Evolutionary conservation across 2,329 filamentous ascomycete species (phyloP).

Genomic region (Colletotrichum navitas): DNA sequence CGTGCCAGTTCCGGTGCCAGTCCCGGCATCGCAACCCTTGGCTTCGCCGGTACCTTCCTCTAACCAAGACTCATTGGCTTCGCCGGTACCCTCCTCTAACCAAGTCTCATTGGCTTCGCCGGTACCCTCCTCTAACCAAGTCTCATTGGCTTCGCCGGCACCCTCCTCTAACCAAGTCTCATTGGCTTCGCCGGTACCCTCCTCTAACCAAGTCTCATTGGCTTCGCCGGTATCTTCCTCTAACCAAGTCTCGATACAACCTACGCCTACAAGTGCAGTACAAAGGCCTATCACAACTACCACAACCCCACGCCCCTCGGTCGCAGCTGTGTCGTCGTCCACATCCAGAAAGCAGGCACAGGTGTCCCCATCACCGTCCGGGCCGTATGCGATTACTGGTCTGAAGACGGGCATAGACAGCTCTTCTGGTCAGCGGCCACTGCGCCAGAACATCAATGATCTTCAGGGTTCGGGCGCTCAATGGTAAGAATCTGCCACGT

Average conservation of each 20-base stretch:
- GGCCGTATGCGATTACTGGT: slow-evolving; percentile 17
- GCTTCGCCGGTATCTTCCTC: too few relatives aligned
- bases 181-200: too few relatives aligned
- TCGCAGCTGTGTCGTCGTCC: slow-evolving; percentile 11
- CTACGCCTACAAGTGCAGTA: background rate
- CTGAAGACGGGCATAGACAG: slow-evolving; percentile 22
- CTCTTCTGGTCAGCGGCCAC: slow-evolving; percentile 14
- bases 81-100: too few relatives aligned
- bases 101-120: too few relatives aligned
- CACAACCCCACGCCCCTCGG: background rate
- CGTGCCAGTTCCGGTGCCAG: too few relatives aligned
- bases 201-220: too few relatives aligned
- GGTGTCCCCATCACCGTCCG: slow-evolving; percentile 7
- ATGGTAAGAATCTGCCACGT: slow-evolving; percentile 5
- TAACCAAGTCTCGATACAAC: background rate
- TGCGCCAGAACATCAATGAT: slow-evolving; percentile 19
- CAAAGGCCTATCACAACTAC: background rate
- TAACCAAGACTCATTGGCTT: too few relatives aligned
- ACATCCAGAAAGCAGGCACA: slow-evolving; percentile 13
- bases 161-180: too few relatives aligned
- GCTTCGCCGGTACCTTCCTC: too few relatives aligned
- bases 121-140: too few relatives aligned
- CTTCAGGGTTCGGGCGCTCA: slow-evolving; percentile 17
- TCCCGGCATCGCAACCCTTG: too few relatives aligned
- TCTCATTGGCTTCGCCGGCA: too few relatives aligned